Evolutionary conservation across 106 monocot genomes (phyloP).

Genomic region (Agapanthus africanus): DNA sequence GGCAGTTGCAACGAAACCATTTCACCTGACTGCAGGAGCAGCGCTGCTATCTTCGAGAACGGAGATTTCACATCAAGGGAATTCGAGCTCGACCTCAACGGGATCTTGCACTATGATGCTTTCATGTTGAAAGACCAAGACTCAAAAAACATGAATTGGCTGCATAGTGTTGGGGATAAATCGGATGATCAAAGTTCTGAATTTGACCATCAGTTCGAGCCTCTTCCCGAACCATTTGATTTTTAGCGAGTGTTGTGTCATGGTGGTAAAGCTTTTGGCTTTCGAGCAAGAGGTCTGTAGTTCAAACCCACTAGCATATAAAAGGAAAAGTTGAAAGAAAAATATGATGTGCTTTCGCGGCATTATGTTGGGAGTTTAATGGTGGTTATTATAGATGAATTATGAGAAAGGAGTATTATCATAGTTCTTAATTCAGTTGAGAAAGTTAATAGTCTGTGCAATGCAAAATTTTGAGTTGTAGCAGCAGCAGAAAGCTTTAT

Average conservation of each 20-base stretch:
- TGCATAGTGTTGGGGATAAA: conserved; percentile 72
- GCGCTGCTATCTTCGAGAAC: conserved; percentile 12
- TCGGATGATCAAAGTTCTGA: conserved; percentile 66
- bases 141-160: conserved; percentile 78
- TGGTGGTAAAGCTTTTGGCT: too few relatives aligned
- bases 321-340: too few relatives aligned
- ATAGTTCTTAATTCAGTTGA: too few relatives aligned
- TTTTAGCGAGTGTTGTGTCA: conserved; percentile 4
- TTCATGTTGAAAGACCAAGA: conserved; percentile 79
- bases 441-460: too few relatives aligned
- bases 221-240: conserved; percentile 76
- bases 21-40: conserved; percentile 19
- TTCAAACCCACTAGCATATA: too few relatives aligned
- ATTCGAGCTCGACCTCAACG: conserved; percentile 49
- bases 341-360: not conserved
- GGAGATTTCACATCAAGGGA: conserved; percentile 26
- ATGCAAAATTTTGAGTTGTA: too few relatives aligned
- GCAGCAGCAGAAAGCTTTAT: too few relatives aligned
- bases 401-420: too few relatives aligned
- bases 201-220: conserved; percentile 92
- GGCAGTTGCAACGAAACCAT: conserved; percentile 18
- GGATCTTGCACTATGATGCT: conserved; percentile 67
- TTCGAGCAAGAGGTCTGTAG: too few relatives aligned
- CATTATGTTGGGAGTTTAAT: not conserved
- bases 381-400: not conserved